Conservation (phyloP, 2,329 filamentous ascomycete genomes). For the Tolypocladium tropicale region DNA sequence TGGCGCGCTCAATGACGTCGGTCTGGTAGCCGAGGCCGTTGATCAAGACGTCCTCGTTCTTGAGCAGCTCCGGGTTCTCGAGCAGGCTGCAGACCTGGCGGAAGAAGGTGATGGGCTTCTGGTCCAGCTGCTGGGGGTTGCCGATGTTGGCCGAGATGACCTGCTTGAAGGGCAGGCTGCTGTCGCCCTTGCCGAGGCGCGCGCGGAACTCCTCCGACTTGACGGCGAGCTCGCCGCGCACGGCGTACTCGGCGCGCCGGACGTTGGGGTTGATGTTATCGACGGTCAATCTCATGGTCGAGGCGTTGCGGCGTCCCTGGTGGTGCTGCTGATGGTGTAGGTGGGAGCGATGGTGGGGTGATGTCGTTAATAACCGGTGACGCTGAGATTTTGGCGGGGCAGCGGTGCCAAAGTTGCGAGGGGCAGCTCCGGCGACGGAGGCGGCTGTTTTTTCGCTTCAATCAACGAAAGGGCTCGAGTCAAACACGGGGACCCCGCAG, state of each 20-base stretch:
- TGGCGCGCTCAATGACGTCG: slow-evolving; percentile 79
- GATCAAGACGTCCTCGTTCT: slow-evolving; percentile 72
- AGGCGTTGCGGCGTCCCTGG: slow-evolving; percentile 24
- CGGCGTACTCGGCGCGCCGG: slow-evolving; percentile 84
- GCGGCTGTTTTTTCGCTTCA: neutral
- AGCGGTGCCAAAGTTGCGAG: neutral
- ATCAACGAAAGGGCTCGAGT: neutral
- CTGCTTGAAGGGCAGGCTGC: slow-evolving; percentile 67
- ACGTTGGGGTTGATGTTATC: slow-evolving; percentile 91
- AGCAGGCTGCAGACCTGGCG: slow-evolving; percentile 87
- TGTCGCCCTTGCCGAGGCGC: slow-evolving; percentile 50
- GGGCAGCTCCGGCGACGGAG: neutral
- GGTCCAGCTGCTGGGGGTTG: slow-evolving; percentile 96
- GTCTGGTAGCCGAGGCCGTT: slow-evolving; percentile 73
- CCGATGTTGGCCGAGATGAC: slow-evolving; percentile 98
- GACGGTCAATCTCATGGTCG: slow-evolving; percentile 49
- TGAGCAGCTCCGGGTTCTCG: slow-evolving; percentile 78
- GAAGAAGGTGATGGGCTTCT: slow-evolving; percentile 99
- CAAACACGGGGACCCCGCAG: neutral
- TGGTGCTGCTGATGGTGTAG: slow-evolving; percentile 10
- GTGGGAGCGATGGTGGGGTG: slow-evolving; percentile 1
- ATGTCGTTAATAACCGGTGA: neutral
- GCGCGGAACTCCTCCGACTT: slow-evolving; percentile 86
- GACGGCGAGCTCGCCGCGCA: slow-evolving; percentile 89
- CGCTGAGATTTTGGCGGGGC: slow-evolving; percentile 5